Evolutionary conservation across 345 rosid species (phyloP).

Genomic region (Citrus reticulata): DNA sequence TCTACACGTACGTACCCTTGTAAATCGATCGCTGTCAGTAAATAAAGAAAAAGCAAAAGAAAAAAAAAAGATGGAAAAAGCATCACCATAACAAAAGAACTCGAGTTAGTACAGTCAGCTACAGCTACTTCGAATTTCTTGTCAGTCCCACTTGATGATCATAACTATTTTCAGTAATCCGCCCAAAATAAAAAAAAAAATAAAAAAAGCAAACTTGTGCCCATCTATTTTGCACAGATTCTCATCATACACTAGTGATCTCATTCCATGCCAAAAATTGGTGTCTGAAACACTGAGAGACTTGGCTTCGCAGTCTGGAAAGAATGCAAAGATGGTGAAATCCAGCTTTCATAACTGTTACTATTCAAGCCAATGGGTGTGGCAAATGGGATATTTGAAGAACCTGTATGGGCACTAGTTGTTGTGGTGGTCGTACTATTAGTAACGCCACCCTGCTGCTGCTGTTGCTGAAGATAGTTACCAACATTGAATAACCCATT

Average conservation of each 20-base stretch:
- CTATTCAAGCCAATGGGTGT: conserved; percentile 31
- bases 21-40: conserved; percentile 25
- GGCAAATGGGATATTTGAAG: conserved; percentile 36
- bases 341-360: conserved; percentile 42
- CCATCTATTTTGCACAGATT: conserved; percentile 21
- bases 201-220: not conserved
- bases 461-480: conserved; percentile 24
- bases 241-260: conserved; percentile 21
- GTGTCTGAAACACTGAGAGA: conserved; percentile 72
- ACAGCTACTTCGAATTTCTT: conserved; percentile 9
- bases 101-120: conserved; percentile 36
- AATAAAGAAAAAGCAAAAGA: conserved; percentile 1
- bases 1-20: conserved; percentile 4
- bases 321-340: conserved; percentile 44
- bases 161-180: not conserved
- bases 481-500: conserved; percentile 35
- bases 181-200: not conserved
- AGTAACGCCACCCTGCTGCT: conserved; percentile 26
- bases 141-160: conserved; percentile 26
- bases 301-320: conserved; percentile 62
- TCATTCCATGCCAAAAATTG: conserved; percentile 91
- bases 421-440: not conserved
- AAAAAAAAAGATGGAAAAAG: not conserved
- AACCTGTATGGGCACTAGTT: conserved; percentile 3
- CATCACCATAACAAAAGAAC: conserved; percentile 7